Percentiles rank a stretch among this genome's conserved stretches.
These are phyloP conservation scores for Kentomonas sorsogonicus DNA, from an alignment of 208 protist species.

Conservation along the genomic window DNA sequence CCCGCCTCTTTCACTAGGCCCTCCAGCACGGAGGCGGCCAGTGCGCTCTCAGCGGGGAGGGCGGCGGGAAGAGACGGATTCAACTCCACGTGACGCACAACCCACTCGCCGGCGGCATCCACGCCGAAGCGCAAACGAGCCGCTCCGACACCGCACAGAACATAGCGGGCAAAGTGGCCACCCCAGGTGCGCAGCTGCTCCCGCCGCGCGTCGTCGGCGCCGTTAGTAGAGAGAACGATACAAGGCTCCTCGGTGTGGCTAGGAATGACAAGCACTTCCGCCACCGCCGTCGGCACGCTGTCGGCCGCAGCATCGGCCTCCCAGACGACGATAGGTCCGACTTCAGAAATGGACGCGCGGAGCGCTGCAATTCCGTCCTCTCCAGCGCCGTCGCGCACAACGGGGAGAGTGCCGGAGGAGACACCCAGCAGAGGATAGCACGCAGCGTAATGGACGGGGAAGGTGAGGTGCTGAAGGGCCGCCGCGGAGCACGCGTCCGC, in stretches of 20 bases:
- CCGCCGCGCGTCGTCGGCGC: no score
- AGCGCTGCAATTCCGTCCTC: no score
- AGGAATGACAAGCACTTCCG: no score
- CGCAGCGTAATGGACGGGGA: no score
- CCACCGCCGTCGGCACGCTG: slow-evolving; percentile 11
- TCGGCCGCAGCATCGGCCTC: slow-evolving; percentile 18
- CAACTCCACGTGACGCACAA: background rate
- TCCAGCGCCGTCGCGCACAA: no score
- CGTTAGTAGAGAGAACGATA: no score
- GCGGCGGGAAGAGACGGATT: slow-evolving; percentile 12
- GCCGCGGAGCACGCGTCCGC: slow-evolving; percentile 23
- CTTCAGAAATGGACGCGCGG: slow-evolving; percentile 13
- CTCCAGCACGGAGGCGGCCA: slow-evolving; percentile 6
- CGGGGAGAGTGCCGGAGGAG: no score
- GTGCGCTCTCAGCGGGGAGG: background rate
- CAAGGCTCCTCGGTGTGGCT: no score
- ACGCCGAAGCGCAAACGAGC: slow-evolving; percentile 14
- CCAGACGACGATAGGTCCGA: slow-evolving; percentile 40
- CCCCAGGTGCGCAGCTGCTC: no score
- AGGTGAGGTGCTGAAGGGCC: slow-evolving; percentile 19
- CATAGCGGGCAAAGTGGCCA: slow-evolving; percentile 23
- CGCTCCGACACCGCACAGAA: slow-evolving; percentile 24
- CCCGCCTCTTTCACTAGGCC: slow-evolving; percentile 16
- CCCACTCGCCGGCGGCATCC: background rate
- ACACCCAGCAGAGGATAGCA: no score